Evolutionary conservation across 2,329 filamentous ascomycete genomes (phyloP).

Genomic region (Mycosphaerella arachidis): DNA sequence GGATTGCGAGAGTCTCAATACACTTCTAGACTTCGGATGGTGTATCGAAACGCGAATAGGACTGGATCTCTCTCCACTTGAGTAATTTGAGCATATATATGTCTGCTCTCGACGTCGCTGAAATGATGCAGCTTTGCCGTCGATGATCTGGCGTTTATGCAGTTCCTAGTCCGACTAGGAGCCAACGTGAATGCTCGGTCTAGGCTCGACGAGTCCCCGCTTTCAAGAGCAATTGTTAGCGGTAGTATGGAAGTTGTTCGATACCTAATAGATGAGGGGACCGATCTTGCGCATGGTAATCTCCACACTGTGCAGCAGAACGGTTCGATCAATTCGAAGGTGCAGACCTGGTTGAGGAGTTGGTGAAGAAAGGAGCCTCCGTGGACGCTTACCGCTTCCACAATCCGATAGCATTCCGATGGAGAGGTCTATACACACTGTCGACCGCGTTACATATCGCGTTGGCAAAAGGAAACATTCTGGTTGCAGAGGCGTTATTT

Average conservation of each 20-base stretch:
- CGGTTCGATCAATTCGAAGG: neutral
- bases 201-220: neutral
- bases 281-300: slow-evolving; percentile 3
- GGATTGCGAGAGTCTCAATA: neutral
- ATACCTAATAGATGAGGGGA: neutral
- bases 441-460: slow-evolving; percentile 4
- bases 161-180: neutral
- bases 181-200: slow-evolving; percentile 7
- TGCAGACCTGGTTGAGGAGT: slow-evolving; percentile 1
- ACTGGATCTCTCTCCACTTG: neutral
- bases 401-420: neutral
- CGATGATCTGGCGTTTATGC: neutral
- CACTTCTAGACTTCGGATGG: neutral
- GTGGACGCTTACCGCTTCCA: neutral
- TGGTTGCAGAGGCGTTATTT: neutral
- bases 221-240: neutral
- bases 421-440: neutral
- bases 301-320: slow-evolving; percentile 2
- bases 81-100: neutral
- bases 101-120: neutral
- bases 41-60: neutral
- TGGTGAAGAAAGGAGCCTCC: neutral
- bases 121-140: neutral
- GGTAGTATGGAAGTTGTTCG: neutral
- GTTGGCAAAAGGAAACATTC: neutral